Evolutionary conservation across 345 rosid genomes (phyloP), one percentile per base, ranked within the genome.

Genomic region (Brassica nigra): DNA sequence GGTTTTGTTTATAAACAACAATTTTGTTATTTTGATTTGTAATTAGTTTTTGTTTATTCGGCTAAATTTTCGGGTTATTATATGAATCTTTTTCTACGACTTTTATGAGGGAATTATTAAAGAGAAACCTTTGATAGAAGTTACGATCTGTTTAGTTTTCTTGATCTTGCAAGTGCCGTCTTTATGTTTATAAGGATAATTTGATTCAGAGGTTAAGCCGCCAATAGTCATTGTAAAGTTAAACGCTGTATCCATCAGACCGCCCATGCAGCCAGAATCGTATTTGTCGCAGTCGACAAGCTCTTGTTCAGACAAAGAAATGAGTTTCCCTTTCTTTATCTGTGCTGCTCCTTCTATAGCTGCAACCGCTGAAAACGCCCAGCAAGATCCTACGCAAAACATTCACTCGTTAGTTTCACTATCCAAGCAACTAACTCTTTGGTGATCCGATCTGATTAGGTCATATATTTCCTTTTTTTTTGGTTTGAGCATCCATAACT

Each of bases 361-460:
- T 29, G 88, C 93, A 23, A 87, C 88, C 2, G 89, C 86, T 15
- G 93, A 85, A 86, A 93, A 93, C 36, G 97, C 94, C 98, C 98
- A 91, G 23, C 92, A 91, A 70, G 87, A 81, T 68, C 84, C 94
- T 88, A 31, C 8, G 34, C 42, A 49, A 62, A 59, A 62, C 66
- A 49, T 37, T 23, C 42, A 62, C 66, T 62, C 18, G 16, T 62
- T 62, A 61, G 15, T 61, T 23, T 61, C 34, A 10, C 8, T 0
- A 0, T 28, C 65, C 65, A 61, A 61, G 16, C 34, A 27, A 61
- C 12, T 39, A 61, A 16, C 36, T 62, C 23, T 31, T 31, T 64
- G 44, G 23, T 0, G 18, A 15, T 27, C n/a, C 49, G n/a, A 15
- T 36, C 11, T 36, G 29, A 23, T 65, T 16, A 2, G 49, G 2